phyloP scores from a whole-genome alignment of 169 alveolate genomes.

The Cyclospora cayetanensis region DNA sequence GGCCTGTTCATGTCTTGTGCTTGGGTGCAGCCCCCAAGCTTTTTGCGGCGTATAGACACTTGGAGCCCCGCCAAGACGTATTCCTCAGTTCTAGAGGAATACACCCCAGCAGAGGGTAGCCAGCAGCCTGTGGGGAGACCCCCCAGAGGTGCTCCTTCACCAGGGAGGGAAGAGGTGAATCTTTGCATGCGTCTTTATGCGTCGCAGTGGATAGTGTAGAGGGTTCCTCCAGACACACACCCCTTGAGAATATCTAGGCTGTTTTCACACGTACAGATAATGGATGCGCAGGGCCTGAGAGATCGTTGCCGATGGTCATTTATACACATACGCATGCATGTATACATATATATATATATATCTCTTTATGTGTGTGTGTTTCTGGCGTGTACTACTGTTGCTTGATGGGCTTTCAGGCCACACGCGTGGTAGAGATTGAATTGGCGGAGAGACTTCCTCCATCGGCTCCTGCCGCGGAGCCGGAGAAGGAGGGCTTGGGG shows the following conservation, averaged over 20 bases:
- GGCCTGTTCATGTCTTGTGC: no score
- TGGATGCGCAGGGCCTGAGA: no score
- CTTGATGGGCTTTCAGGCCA: not conserved
- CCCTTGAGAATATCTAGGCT: no score
- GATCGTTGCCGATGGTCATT: no score
- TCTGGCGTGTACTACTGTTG: no score
- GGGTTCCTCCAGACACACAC: slow-evolving; percentile 5
- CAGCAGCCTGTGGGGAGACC: not conserved
- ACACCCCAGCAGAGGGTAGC: not conserved
- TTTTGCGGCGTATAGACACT: slow-evolving; percentile 19
- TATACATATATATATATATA: no score
- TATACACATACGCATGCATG: no score
- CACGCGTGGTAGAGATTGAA: not conserved
- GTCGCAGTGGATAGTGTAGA: no score
- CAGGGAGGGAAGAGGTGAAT: not conserved
- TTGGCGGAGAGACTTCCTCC: not conserved
- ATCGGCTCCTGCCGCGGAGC: not conserved
- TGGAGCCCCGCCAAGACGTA: slow-evolving; percentile 25
- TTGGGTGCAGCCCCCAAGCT: slow-evolving; percentile 13
- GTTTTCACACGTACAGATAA: no score
- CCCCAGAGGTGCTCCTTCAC: not conserved
- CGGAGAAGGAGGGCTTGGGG: not conserved
- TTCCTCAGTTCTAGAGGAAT: not conserved
- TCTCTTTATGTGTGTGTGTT: no score
- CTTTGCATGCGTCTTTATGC: no score